A percentile compares a stretch with the other conserved stretches of the same genome.
Evolutionary conservation across 768 basidiomycete species (phyloP).

Genomic region (Sarcomyxa edulis): DNA sequence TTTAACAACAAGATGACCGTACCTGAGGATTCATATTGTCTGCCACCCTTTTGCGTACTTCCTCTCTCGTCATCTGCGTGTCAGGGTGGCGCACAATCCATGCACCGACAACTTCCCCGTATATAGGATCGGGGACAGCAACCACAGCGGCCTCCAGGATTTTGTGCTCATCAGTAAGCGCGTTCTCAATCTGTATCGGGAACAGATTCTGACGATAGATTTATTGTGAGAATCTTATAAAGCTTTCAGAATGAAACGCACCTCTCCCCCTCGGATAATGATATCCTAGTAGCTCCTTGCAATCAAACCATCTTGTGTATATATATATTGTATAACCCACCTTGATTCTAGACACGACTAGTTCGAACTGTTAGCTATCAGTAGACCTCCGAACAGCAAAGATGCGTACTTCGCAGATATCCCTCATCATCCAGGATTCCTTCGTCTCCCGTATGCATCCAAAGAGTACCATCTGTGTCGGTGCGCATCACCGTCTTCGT

Average conservation of each 20-base stretch:
- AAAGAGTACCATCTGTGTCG: slow-evolving; percentile 50
- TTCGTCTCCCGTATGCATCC: slow-evolving; percentile 86
- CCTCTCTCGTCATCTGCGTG: slow-evolving; percentile 36
- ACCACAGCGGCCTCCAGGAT: slow-evolving; percentile 73
- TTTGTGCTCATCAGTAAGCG: slow-evolving; percentile 44
- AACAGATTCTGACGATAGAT: slow-evolving; percentile 59
- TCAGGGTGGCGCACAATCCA: slow-evolving; percentile 61
- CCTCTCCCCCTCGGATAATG: slow-evolving; percentile 85
- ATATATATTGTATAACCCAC: slow-evolving; percentile 23
- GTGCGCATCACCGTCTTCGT: slow-evolving; percentile 53
- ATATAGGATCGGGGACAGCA: slow-evolving; percentile 61
- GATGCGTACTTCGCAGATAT: slow-evolving; percentile 57
- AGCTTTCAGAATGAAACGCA: slow-evolving; percentile 22
- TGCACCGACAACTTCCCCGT: slow-evolving; percentile 77
- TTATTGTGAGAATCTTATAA: not conserved
- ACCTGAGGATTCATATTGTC: slow-evolving; percentile 78
- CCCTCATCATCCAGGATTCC: slow-evolving; percentile 80
- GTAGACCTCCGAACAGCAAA: not conserved
- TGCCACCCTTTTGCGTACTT: slow-evolving; percentile 49
- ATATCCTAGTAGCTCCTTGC: slow-evolving; percentile 47
- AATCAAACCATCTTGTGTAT: too few relatives aligned
- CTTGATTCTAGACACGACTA: slow-evolving; percentile 80
- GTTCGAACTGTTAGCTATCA: not conserved
- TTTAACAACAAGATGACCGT: slow-evolving; percentile 11
- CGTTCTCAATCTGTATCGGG: slow-evolving; percentile 83